Percentiles rank a stretch among this genome's conserved stretches.
Conservation (phyloP, 228 moss, liverwort and hornwort genomes). For the Sphagnum fallax region DNA sequence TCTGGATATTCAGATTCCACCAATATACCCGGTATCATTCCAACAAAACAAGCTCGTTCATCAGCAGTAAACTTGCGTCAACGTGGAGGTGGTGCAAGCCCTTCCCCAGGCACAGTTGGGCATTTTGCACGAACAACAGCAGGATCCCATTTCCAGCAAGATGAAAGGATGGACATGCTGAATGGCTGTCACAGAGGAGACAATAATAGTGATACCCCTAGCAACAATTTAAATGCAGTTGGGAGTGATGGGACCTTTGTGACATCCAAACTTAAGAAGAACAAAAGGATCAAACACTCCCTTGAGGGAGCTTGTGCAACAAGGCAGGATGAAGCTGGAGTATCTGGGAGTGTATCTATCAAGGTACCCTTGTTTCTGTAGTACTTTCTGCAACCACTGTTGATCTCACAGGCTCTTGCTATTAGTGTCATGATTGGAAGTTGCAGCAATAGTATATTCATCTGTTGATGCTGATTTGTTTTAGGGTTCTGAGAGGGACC, state of each 20-base stretch:
- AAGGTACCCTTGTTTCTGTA: conserved; percentile 27
- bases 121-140: conserved; percentile 10
- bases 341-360: conserved; percentile 24
- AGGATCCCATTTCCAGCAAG: conserved; percentile 13
- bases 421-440: too few species aligned
- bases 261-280: conserved; percentile 51
- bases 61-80: conserved; percentile 56
- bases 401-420: too few species aligned
- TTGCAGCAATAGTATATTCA: too few species aligned
- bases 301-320: conserved; percentile 32
- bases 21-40: conserved; percentile 38
- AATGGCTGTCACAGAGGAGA: conserved; percentile 23
- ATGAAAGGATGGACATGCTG: conserved; percentile 1
- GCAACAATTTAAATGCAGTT: conserved; percentile 26
- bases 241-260: conserved; percentile 22
- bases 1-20: conserved; percentile 15
- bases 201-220: conserved; percentile 7
- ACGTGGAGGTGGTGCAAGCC: conserved; percentile 36
- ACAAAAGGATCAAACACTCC: conserved; percentile 61
- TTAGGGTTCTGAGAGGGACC: too few species aligned
- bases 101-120: conserved; percentile 24
- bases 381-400: too few species aligned
- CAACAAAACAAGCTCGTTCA: conserved; percentile 68
- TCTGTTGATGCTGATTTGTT: too few species aligned
- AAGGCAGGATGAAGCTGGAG: conserved; percentile 40